Evolutionary conservation across 2,329 filamentous ascomycete genomes (phyloP), one percentile per base, ranked within the genome.

Genomic region (Sporothrix brasiliensis): DNA sequence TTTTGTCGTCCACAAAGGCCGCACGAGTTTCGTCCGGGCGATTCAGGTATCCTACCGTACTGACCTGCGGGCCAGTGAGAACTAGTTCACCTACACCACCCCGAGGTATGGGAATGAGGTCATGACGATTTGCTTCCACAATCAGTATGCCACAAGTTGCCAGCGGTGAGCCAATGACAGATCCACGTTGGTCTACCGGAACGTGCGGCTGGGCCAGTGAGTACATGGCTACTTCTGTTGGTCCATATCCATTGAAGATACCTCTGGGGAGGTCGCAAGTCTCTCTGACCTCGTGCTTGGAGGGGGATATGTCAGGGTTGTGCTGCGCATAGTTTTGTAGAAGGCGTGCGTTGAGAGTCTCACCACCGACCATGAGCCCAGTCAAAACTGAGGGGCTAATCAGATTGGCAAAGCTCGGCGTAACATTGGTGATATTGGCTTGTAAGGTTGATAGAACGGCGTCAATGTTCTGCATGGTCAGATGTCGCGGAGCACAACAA

Each of bases 31-130:
- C 79, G 24, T 83, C 80, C 13, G 82, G 81, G 19, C 87, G 79
- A 68, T 84, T 84, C 53, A 88, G 79, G 70, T 88, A 88, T 63
- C 86, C 86, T 70, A 81, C n/a, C 4, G 54, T 67, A 30, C 72
- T 73, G 13, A 75, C 72, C 50, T 75, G 74, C 1, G 74, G 74
- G 10, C 73, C 73, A 0, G 67, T 69, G 16, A 74, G 47, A 1
- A 73, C 68, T 1, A 75, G 71, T 69, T 75, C 74, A 21, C 75
- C 75, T 1, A 69, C 50, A 3, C 69, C 71, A 7, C 75, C 75
- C 24, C 70, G 56, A 2, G 74, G 69, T 13, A 74, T 72, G 1
- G 74, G 72, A 5, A 58, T 14, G 7, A 70, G 63, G 21, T 21
- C 11, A 34, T 34, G 34, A 34, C 34, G 41, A 3, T 14, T 41